Evolutionary conservation across 208 protist species (phyloP).

Genomic region (Crithidia thermophila): DNA sequence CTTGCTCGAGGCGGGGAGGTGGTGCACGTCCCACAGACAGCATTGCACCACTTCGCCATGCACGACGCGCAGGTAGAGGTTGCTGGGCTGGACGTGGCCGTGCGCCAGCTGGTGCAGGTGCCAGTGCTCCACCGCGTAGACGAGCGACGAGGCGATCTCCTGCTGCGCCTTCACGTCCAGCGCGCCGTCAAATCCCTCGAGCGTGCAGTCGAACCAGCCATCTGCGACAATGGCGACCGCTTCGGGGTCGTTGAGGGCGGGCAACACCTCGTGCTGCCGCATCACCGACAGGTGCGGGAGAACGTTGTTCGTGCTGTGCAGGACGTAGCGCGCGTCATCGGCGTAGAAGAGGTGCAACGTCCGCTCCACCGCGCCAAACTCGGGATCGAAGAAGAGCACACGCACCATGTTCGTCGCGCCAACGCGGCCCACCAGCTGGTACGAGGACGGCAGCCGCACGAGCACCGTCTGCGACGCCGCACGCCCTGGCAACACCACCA

Average conservation of each 20-base stretch:
- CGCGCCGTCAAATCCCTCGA: slow-evolving; percentile 31
- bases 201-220: slow-evolving; percentile 80
- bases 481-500: slow-evolving; percentile 33
- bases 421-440: slow-evolving; percentile 70
- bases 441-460: slow-evolving; percentile 54
- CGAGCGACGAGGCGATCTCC: slow-evolving; percentile 61
- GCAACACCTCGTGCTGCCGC: slow-evolving; percentile 64
- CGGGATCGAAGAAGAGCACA: slow-evolving; percentile 53
- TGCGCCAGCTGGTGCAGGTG: slow-evolving; percentile 80
- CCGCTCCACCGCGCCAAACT: slow-evolving; percentile 48
- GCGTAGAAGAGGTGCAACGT: slow-evolving; percentile 67
- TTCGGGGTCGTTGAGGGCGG: slow-evolving; percentile 29
- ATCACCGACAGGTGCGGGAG: slow-evolving; percentile 65
- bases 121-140: slow-evolving; percentile 87
- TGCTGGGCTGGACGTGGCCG: slow-evolving; percentile 67
- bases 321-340: slow-evolving; percentile 32
- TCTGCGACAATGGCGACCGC: slow-evolving; percentile 64
- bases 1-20: slow-evolving; percentile 36
- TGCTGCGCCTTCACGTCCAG: slow-evolving; percentile 24
- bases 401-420: slow-evolving; percentile 55
- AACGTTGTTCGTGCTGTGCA: slow-evolving; percentile 45
- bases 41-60: slow-evolving; percentile 51
- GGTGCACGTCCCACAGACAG: slow-evolving; percentile 60
- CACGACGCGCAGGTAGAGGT: slow-evolving; percentile 71
- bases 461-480: slow-evolving; percentile 18